Base-by-base conservation (phyloP, 2,329 filamentous ascomycete genomes). In the Colletotrichum sp. region DNA sequence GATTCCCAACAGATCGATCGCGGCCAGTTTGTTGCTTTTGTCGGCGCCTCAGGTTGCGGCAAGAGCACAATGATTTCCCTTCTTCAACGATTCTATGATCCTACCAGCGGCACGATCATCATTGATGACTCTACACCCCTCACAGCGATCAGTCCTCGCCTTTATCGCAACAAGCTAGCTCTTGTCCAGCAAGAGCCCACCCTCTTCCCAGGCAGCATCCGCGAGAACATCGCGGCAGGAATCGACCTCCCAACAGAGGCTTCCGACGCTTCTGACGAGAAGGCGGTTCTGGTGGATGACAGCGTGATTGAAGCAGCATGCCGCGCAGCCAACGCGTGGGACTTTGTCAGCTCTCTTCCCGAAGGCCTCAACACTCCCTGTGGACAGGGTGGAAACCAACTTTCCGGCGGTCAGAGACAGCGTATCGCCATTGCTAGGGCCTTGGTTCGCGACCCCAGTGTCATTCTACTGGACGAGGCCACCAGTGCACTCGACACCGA, bases 391-490 rank as follows among this genome's bases (percentile, higher is more conserved):
- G 93, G 93, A 1, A 90, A 93, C 18, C 92, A 93, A 72, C 86
- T 96, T 2, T 94, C 92, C 1, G 94, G 94, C 24, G 94, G 94
- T 1, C 93, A 95, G 81, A 87, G 93, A 6, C 94, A 95, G 81
- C 90, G 93, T 21, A 90, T 95, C 34, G 93, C 93, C 8, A 95
- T 96, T 76, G 94, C 94, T 0, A 88, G 94, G 7, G 92, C 92
- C 10, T 92, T 95, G 30, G 88, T 95, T 65, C 91, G 92, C 63
- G 86, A 91, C 60, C 93, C 94, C 0, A 85, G 87, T 0, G 90
- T 95, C 3, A 85, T 95, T 3, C 89, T 96, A 5, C 86, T 95
- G 0, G 94, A 95, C 79, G 94, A 95, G 83, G 94, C 94, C 1
- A 96, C 94, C 0, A 87, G 84, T 24, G 87, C 87, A 0, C 85